Conservation (phyloP, 2,329 filamentous ascomycete species). For the Claviceps cyperi region DNA sequence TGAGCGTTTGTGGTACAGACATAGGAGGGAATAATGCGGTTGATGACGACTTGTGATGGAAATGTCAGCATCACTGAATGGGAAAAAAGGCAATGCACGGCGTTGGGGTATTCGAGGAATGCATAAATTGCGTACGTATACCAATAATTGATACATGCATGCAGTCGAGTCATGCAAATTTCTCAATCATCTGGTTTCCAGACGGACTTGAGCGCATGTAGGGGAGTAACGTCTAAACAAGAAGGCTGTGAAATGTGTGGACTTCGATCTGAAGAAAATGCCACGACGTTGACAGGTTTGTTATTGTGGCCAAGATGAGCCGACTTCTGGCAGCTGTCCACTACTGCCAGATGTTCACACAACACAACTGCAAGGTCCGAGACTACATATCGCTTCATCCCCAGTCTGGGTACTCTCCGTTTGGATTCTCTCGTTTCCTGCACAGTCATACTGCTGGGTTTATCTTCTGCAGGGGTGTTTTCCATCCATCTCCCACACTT, state of each 20-base stretch:
- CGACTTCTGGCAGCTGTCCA: background rate
- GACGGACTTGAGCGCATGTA: background rate
- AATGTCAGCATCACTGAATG: background rate
- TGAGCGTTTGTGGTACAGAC: background rate
- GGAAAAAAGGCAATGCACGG: background rate
- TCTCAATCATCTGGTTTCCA: background rate
- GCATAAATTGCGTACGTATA: background rate
- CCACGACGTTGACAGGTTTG: background rate
- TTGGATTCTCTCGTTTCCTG: background rate
- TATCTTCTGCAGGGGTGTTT: background rate
- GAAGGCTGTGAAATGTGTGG: no score
- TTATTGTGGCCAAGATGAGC: background rate
- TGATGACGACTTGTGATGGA: background rate
- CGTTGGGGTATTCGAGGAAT: background rate
- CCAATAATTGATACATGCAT: background rate
- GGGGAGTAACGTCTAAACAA: no score
- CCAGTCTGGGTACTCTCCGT: background rate
- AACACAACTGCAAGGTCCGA: no score
- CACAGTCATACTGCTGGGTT: background rate
- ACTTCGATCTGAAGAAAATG: no score
- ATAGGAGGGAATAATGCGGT: background rate
- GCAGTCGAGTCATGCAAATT: no score
- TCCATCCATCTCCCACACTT: background rate
- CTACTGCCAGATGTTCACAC: background rate
- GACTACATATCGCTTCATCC: no score